Conservation (phyloP, 1,139 yeast genomes). For the Saccharomyces hybrid region DNA sequence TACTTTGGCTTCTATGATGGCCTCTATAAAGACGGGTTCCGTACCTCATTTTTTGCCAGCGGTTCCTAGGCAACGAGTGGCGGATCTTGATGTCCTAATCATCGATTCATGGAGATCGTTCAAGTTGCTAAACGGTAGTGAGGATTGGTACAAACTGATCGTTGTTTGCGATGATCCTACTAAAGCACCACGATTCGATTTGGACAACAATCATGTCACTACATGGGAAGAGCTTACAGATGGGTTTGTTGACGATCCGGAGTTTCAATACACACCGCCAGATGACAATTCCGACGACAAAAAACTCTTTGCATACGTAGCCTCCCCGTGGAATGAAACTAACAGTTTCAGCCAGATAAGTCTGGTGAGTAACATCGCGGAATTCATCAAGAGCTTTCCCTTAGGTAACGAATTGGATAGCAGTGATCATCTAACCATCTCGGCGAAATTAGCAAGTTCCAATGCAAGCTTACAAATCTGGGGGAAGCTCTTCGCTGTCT, state of each 20-base stretch:
- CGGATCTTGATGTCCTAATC: constrained; percentile 29
- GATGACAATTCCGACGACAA: constrained; percentile 33
- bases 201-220: constrained; percentile 9
- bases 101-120: constrained; percentile 26
- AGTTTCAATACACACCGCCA: constrained; percentile 32
- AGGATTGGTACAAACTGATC: constrained; percentile 30
- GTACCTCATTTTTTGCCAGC: constrained; percentile 28
- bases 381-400: constrained; percentile 56
- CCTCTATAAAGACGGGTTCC: constrained; percentile 17
- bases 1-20: constrained; percentile 30
- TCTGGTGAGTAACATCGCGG: constrained; percentile 57
- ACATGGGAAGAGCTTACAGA: constrained; percentile 29
- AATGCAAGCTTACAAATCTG: constrained; percentile 25
- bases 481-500: constrained; percentile 31
- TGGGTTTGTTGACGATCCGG: constrained; percentile 10
- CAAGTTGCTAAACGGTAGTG: constrained; percentile 21
- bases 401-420: constrained; percentile 35
- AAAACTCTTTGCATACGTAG: constrained; percentile 21
- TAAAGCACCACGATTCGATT: constrained; percentile 4
- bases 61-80: constrained; percentile 28
- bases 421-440: constrained; percentile 41
- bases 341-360: constrained; percentile 49
- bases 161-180: constrained; percentile 27
- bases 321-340: constrained; percentile 17
- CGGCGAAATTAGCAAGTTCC: constrained; percentile 18